Percentiles rank a stretch among this genome's conserved stretches.
These are phyloP conservation scores for Aphanocladium album DNA, from an alignment of 2,329 filamentous ascomycete genomes.

Conservation along the genomic window DNA sequence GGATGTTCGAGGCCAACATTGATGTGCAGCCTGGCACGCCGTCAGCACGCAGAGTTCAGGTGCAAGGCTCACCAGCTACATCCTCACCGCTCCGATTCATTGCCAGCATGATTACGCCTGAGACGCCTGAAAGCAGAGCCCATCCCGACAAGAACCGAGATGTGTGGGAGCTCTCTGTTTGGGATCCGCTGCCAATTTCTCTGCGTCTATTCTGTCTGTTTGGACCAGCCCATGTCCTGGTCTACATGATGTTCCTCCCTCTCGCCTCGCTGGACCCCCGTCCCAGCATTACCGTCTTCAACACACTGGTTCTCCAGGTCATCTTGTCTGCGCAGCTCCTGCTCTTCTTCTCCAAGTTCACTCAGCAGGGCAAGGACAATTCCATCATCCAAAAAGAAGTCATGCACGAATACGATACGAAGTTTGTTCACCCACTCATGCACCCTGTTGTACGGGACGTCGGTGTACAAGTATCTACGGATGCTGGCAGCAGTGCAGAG, in stretches of 20 bases:
- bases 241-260: conserved; percentile 86
- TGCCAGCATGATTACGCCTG: conserved; percentile 59
- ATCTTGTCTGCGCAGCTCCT: conserved; percentile 74
- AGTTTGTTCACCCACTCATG: conserved; percentile 88
- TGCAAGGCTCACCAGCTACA: conserved; percentile 74
- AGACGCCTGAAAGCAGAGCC: conserved; percentile 73
- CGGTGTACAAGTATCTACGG: conserved; percentile 66
- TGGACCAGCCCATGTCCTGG: conserved; percentile 85
- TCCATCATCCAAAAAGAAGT: conserved; percentile 86
- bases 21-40: conserved; percentile 72
- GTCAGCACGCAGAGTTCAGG: conserved; percentile 81
- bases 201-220: conserved; percentile 83
- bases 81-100: conserved; percentile 76
- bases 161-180: conserved; percentile 91
- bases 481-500: conserved; percentile 35
- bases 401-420: conserved; percentile 90
- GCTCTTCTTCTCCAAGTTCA: conserved; percentile 67
- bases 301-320: conserved; percentile 68
- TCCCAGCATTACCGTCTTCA: conserved; percentile 82
- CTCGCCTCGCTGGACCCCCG: conserved; percentile 68
- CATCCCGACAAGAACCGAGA: conserved; percentile 78
- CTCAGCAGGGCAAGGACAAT: conserved; percentile 80
- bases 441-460: conserved; percentile 74
- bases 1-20: conserved; percentile 82
- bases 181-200: conserved; percentile 85